These are phyloP conservation scores for Stereum hirsutum DNA, from an alignment of 1,284 basidiomycete genomes.

Conservation along the genomic window DNA sequence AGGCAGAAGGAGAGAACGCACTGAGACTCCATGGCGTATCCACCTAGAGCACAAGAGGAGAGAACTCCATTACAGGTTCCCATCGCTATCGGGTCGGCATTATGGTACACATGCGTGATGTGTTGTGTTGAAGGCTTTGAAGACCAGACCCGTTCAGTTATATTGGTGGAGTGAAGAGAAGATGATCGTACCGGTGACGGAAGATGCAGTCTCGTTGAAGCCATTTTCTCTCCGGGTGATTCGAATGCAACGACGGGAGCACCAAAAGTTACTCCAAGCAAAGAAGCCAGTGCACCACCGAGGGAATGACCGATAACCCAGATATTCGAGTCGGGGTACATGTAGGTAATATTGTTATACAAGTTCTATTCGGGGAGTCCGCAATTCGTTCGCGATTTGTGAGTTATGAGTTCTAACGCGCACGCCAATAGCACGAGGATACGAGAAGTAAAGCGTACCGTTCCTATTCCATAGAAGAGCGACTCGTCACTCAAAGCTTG, in stretches of 20 bases:
- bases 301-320: conserved; percentile 91
- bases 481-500: conserved; percentile 73
- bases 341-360: conserved; percentile 89
- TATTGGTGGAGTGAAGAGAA: conserved; percentile 1
- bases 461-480: conserved; percentile 84
- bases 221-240: conserved; percentile 84
- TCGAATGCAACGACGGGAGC: conserved; percentile 86
- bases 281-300: conserved; percentile 80
- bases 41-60: conserved; percentile 63
- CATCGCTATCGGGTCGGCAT: conserved; percentile 82
- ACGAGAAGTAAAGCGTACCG: conserved; percentile 34
- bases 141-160: background rate
- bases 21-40: conserved; percentile 74
- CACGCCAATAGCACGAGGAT: background rate
- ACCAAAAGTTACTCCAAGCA: conserved; percentile 91
- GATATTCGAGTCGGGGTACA: conserved; percentile 89
- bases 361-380: conserved; percentile 50
- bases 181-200: conserved; percentile 59
- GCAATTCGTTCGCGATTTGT: too few relatives aligned
- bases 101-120: conserved; percentile 80
- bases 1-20: conserved; percentile 26
- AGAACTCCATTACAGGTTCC: conserved; percentile 73
- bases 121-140: conserved; percentile 63
- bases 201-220: conserved; percentile 81
- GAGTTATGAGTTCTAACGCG: background rate